Percentiles rank a stretch among this genome's conserved stretches.
These are phyloP conservation scores for Teunomyces cretensis DNA, from an alignment of 805 yeast species.

Conservation along the genomic window DNA sequence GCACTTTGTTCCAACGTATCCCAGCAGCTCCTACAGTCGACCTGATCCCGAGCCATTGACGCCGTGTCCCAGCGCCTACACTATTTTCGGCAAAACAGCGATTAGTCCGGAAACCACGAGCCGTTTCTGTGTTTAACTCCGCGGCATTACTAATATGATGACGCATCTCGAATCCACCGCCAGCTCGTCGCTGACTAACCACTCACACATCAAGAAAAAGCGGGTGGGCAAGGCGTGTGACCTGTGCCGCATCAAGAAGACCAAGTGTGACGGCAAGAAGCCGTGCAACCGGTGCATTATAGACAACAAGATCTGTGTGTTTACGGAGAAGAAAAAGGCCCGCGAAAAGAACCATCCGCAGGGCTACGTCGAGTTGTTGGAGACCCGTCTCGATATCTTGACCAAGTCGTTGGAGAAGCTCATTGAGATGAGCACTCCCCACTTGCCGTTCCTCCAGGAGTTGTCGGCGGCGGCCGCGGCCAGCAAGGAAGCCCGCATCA, in stretches of 20 bases:
- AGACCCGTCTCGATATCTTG: conserved; percentile 54
- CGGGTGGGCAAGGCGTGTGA: conserved; percentile 68
- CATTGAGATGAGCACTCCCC: conserved; percentile 19
- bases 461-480: conserved; percentile 12
- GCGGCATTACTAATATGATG: conserved; percentile 2
- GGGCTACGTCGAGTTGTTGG: conserved; percentile 64
- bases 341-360: conserved; percentile 57
- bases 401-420: conserved; percentile 50
- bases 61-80: too few species aligned
- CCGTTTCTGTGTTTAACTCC: background rate
- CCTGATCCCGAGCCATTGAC: too few species aligned
- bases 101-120: too few species aligned
- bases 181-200: background rate
- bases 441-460: conserved; percentile 26
- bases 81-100: too few species aligned
- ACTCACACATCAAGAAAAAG: conserved; percentile 36
- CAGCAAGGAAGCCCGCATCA: background rate
- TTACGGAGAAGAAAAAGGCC: conserved; percentile 53
- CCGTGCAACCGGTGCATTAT: conserved; percentile 57
- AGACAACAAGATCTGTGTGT: conserved; percentile 60
- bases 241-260: conserved; percentile 60
- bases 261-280: conserved; percentile 62
- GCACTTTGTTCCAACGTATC: too few species aligned
- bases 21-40: too few species aligned
- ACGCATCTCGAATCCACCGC: background rate